Base-by-base conservation (phyloP, 306 rosid species). In the Neltuma alba region DNA sequence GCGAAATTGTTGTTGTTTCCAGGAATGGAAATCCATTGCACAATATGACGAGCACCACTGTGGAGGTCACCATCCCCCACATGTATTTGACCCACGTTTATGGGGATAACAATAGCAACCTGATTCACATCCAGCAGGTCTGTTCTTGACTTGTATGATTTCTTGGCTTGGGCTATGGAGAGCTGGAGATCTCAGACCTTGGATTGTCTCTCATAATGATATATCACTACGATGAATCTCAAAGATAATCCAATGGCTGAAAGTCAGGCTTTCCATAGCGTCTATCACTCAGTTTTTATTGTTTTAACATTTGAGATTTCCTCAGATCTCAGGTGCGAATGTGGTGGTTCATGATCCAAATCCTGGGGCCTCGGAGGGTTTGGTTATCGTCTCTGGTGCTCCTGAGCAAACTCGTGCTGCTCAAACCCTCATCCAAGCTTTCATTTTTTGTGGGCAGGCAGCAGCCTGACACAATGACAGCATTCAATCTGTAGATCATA, bases 361-460 rank as follows among this genome's bases (percentile, higher is more conserved):
- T 44, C 90, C 89, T 6, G 93, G 92, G 70, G 92, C 86, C 2
- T 36, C 78, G 3, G 97, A 91, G 81, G 91, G 89, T 54, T 42
- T 79, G 75, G 92, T 87, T 54, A 71, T 67, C 16, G 82, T 91
- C 62, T 84, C 90, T 6, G 98, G 98, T 77, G 63, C 86, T 27
- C 88, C 90, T 1, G 90, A 82, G 67, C 93, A 90, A 85, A 86
- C 83, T 50, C 89, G 83, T 23, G 83, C 84, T 79, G 94, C 98
- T 37, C 97, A 91, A 71, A 80, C 90, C 80, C 98, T 93, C 37
- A 86, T 91, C 80, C 98, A 93, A n/a, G 98, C 89, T 72, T 93
- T 93, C 91, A 91, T 93, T 72, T 79, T 93, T 70, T 85, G 89
- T 34, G 94, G 97, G 66, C 90, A 81, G 78, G 78, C 93, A 18